These are phyloP conservation scores for Colletotrichum euphorbiae DNA, from an alignment of 2,329 filamentous ascomycete species.

Conservation along the genomic window DNA sequence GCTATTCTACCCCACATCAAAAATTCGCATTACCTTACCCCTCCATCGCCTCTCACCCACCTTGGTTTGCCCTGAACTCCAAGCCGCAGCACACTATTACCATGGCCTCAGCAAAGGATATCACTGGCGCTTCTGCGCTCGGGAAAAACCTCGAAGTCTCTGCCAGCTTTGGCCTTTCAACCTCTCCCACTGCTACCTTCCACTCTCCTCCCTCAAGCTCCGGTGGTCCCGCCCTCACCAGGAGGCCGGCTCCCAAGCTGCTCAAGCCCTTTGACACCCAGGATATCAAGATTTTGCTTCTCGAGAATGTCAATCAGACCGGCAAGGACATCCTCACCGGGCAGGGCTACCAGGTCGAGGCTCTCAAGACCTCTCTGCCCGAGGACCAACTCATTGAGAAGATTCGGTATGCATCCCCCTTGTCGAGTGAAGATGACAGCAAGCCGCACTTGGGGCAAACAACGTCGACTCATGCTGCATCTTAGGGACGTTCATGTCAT, in stretches of 20 bases:
- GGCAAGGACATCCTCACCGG: slow-evolving; percentile 83
- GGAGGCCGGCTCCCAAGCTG: slow-evolving; percentile 70
- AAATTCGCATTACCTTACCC: slow-evolving; percentile 29
- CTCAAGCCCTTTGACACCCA: slow-evolving; percentile 96
- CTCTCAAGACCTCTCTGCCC: slow-evolving; percentile 86
- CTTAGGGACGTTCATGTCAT: slow-evolving; percentile 93
- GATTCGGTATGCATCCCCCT: slow-evolving; percentile 74
- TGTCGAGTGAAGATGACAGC: not conserved
- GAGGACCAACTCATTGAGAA: slow-evolving; percentile 97
- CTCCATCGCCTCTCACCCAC: slow-evolving; percentile 15
- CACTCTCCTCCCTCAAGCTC: slow-evolving; percentile 78
- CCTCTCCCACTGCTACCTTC: slow-evolving; percentile 80
- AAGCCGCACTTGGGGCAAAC: not conserved
- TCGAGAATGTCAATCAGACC: slow-evolving; percentile 96
- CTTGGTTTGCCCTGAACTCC: not conserved
- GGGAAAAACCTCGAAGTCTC: slow-evolving; percentile 55
- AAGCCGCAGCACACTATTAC: slow-evolving; percentile 22
- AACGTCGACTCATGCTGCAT: slow-evolving; percentile 37
- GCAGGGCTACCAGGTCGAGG: slow-evolving; percentile 97
- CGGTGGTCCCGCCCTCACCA: slow-evolving; percentile 59
- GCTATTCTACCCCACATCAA: slow-evolving; percentile 23
- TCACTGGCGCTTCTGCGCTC: slow-evolving; percentile 52
- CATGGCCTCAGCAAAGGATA: slow-evolving; percentile 64
- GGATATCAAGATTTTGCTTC: slow-evolving; percentile 94
- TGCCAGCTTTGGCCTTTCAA: slow-evolving; percentile 75